These are phyloP conservation scores for Colletotrichum coccodes DNA, from an alignment of 2,329 filamentous ascomycete species.

Conservation along the genomic window DNA sequence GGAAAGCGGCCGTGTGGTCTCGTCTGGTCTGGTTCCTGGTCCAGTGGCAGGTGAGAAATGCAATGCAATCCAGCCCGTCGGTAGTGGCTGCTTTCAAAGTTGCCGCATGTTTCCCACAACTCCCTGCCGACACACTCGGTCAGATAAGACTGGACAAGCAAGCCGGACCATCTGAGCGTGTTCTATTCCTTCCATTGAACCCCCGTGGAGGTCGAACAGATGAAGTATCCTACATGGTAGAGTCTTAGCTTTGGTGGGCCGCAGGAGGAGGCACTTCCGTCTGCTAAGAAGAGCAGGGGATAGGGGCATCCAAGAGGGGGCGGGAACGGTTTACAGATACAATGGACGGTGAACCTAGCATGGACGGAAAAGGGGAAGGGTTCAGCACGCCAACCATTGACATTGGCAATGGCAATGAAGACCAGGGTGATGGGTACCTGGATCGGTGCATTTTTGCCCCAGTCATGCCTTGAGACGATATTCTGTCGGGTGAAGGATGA, in stretches of 20 bases:
- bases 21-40: neutral
- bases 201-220: conserved; percentile 20
- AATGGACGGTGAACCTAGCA: neutral
- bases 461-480: neutral
- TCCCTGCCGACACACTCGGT: neutral
- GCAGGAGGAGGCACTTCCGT: neutral
- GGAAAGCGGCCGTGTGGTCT: neutral
- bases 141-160: neutral
- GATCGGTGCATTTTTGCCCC: too few species aligned
- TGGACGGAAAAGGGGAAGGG: neutral
- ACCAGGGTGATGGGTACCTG: too few species aligned
- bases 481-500: conserved; percentile 11
- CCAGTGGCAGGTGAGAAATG: neutral
- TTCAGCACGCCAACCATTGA: neutral
- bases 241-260: conserved; percentile 28
- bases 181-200: neutral
- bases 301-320: neutral
- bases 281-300: neutral
- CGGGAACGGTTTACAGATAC: neutral
- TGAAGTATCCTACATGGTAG: neutral
- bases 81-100: neutral
- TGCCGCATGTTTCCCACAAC: neutral
- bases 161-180: neutral
- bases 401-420: neutral
- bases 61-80: neutral